A percentile compares a stretch with the other conserved stretches of the same genome.
Conservation (phyloP, 176 grass and related monocot species). For the Typha latifolia region DNA sequence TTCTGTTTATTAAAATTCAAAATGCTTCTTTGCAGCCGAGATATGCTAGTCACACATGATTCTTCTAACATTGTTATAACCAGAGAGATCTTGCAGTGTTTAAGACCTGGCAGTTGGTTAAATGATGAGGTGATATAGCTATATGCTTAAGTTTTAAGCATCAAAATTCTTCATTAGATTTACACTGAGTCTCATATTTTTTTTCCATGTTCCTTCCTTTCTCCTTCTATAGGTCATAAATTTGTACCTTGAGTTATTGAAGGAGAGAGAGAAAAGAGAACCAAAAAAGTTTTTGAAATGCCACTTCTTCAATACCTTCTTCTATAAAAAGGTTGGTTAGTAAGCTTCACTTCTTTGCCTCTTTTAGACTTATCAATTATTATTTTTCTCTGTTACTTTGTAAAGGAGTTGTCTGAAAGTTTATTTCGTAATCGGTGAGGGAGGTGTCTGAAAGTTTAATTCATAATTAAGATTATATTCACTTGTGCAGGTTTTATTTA, state of each 20-base stretch:
- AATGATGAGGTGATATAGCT: slow-evolving; percentile 54
- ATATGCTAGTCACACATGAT: slow-evolving; percentile 42
- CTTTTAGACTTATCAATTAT: neutral
- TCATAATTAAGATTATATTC: too few species aligned
- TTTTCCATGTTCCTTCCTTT: slow-evolving; percentile 10
- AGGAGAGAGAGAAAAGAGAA: slow-evolving; percentile 62
- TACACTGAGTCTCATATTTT: neutral
- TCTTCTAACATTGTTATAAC: slow-evolving; percentile 73
- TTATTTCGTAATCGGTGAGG: too few species aligned
- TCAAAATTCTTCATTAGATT: neutral
- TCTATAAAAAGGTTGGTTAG: slow-evolving; percentile 56
- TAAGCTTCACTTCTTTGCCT: neutral
- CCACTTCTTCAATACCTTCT: slow-evolving; percentile 84
- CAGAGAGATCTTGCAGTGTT: slow-evolving; percentile 56
- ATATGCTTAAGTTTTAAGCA: neutral
- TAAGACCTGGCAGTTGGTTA: slow-evolving; percentile 48
- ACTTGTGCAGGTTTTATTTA: too few species aligned
- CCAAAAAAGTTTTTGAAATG: slow-evolving; percentile 59
- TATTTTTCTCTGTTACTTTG: neutral
- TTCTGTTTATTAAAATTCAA: slow-evolving; percentile 10
- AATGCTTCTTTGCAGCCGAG: slow-evolving; percentile 26
- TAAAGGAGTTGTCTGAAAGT: neutral
- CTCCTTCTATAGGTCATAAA: slow-evolving; percentile 52
- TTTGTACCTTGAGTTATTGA: slow-evolving; percentile 77
- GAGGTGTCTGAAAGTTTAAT: too few species aligned